Base-by-base conservation (phyloP, 257 asterid species). In the Forsythia viridissima region DNA sequence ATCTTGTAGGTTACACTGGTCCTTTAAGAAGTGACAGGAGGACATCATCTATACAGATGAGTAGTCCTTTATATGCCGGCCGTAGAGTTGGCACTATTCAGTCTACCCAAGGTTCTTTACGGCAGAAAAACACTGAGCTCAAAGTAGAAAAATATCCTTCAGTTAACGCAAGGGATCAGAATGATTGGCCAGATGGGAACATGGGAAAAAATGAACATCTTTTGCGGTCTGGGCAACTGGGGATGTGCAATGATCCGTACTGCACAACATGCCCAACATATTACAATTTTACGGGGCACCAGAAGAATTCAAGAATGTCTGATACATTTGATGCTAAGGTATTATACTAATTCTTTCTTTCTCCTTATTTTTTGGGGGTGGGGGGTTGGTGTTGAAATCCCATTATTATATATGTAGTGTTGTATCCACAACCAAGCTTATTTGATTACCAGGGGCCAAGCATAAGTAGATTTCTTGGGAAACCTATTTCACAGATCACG, bases 1-100 rank as follows among this genome's bases (percentile, higher is more conserved):
- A 65, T 67, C 83, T 84, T 39, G 87, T 85, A 75, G 90, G 92
- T 6, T 84, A 86, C 83, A 93, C 99, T 8, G 99, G 95, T 79
- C 87, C 91, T 21, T 63, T 87, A 76, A 77, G 78, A 74, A 87
- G 72, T 79, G 83, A 80, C 55, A 79, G 82, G 77, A 77, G 74
- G 70, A 73, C 79, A 21, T 59, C 85, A 7, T 73, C 63, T 41
- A 73, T 72, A 77, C 87, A 87, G 67, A 85, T 81, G 87, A 87
- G 86, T 52, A 87, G 89, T 73, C 87, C 89, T 37, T 72, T 85
- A 59, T 78, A 78, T 44, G 61, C 36, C 10, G 71, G 52, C 69
- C 86, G 48, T 43, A 55, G 69, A 80, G 73, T 48, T 55, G 65
- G 65, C 65, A 55, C 65, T 30, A 48, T 80, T 61, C 73, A 65